Conservation (phyloP, 768 basidiomycete genomes). For the Macrolepiota fuliginosa region DNA sequence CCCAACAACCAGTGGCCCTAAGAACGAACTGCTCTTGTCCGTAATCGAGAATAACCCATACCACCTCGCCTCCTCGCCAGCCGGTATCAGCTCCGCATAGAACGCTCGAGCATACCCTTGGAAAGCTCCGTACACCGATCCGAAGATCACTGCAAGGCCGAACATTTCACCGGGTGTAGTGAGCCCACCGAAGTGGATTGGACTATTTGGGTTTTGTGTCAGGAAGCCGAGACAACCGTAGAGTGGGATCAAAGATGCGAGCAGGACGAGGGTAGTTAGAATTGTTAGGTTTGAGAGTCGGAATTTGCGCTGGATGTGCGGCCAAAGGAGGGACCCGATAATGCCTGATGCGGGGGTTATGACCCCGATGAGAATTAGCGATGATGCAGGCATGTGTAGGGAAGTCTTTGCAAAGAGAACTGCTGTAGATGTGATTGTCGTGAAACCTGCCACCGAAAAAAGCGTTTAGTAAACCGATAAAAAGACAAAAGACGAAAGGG, state of each 20-base stretch:
- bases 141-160: conserved; percentile 77
- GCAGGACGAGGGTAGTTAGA: conserved; percentile 62
- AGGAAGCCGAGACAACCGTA: conserved; percentile 87
- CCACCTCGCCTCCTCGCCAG: conserved; percentile 89
- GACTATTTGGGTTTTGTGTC: conserved; percentile 36
- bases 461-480: background rate
- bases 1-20: conserved; percentile 88
- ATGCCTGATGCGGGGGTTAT: conserved; percentile 81
- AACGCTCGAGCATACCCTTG: conserved; percentile 87
- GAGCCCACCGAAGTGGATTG: conserved; percentile 63
- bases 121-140: conserved; percentile 87
- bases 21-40: conserved; percentile 82
- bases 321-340: conserved; percentile 81
- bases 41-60: conserved; percentile 89
- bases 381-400: conserved; percentile 74
- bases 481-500: background rate
- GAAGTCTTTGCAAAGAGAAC: conserved; percentile 91
- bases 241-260: conserved; percentile 65
- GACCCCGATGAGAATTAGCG: conserved; percentile 77
- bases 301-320: conserved; percentile 61
- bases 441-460: conserved; percentile 67
- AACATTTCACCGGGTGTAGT: conserved; percentile 86
- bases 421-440: conserved; percentile 89
- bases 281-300: conserved; percentile 67
- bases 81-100: conserved; percentile 85